phyloP scores from a whole-genome alignment of 257 asterid species.

The Gentiana straminea region DNA sequence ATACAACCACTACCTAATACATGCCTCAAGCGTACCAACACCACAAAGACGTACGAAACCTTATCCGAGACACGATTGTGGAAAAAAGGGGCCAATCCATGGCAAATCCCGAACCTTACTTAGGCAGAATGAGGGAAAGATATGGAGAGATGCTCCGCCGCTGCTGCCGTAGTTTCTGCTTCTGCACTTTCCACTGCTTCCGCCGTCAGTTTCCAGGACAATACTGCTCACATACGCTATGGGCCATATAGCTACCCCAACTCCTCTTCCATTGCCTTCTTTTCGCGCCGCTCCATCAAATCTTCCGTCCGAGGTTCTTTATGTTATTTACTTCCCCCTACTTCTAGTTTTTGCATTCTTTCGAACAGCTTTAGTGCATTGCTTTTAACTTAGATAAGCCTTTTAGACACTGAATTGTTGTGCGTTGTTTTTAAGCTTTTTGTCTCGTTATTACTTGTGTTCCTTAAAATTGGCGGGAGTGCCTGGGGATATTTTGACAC shows the following conservation, averaged over 20 bases:
- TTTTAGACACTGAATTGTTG: constrained; percentile 1
- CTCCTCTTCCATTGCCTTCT: constrained; percentile 2
- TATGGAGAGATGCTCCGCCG: constrained; percentile 9
- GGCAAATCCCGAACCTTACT: background rate
- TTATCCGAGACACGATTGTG: constrained; percentile 5
- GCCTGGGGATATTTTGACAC: no score
- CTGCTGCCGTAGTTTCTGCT: constrained; percentile 5
- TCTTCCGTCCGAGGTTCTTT: constrained; percentile 11
- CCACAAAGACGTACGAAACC: constrained; percentile 11
- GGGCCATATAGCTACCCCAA: background rate
- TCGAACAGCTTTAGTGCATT: background rate
- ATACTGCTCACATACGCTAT: background rate
- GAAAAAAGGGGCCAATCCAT: constrained; percentile 2
- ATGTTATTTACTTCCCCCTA: background rate
- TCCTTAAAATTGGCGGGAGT: no score
- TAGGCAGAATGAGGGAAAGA: constrained; percentile 13
- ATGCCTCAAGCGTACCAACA: background rate
- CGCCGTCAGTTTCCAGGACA: background rate
- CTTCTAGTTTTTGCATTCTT: background rate
- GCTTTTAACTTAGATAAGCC: no score
- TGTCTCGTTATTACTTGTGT: no score
- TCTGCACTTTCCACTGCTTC: constrained; percentile 4
- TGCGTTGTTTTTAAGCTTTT: no score
- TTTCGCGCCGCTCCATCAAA: background rate
- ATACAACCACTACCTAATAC: no score